These are phyloP conservation scores for Cladochytrium replicatum DNA, from an alignment of 192 early-diverging fungal species.

Conservation along the genomic window DNA sequence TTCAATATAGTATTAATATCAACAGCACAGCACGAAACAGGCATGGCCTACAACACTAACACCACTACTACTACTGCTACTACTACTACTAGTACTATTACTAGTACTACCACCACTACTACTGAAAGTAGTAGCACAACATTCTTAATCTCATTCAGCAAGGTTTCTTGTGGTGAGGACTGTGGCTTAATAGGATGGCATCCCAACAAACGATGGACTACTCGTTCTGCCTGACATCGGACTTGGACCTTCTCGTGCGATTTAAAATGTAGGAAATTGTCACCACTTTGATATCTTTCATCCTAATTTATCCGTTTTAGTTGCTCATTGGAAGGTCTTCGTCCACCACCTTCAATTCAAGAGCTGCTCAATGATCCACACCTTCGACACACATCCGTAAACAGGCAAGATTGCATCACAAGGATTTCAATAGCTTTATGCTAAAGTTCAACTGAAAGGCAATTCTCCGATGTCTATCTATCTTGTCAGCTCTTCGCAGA, in stretches of 20 bases:
- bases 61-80: no score
- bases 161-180: no score
- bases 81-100: no score
- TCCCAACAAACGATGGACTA: constrained; percentile 46
- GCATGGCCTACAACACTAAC: no score
- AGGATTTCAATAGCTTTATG: constrained; percentile 1
- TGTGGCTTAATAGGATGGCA: no score
- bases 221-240: constrained; percentile 58
- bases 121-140: no score
- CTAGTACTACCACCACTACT: no score
- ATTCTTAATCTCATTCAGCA: no score
- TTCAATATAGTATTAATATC: no score
- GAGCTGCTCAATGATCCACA: constrained; percentile 7
- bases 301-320: constrained; percentile 1
- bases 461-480: constrained; percentile 19
- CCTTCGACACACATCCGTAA: constrained; percentile 6
- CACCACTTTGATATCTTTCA: constrained; percentile 1
- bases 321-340: not conserved
- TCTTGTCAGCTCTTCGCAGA: constrained; percentile 57
- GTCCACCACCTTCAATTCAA: not conserved
- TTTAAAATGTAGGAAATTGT: constrained; percentile 54
- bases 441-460: not conserved
- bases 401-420: not conserved
- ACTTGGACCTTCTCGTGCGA: constrained; percentile 48
- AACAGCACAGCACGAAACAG: no score